A percentile compares a stretch with the other conserved stretches of the same genome.
Conservation (phyloP, 768 basidiomycete genomes). For the Fomitopsis pulvina region DNA sequence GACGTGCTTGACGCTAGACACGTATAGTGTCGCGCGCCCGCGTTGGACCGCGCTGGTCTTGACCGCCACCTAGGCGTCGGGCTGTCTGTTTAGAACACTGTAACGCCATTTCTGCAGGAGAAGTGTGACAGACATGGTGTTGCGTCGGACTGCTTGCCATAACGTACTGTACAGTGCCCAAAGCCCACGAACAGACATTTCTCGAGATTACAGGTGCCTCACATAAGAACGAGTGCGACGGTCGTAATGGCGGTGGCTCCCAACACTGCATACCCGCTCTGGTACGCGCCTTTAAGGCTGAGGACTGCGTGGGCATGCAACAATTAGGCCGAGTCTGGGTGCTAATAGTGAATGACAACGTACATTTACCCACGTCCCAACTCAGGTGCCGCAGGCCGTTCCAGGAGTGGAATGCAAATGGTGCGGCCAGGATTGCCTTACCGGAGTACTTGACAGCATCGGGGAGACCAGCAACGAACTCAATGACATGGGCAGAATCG, state of each 20-base stretch:
- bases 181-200: background rate
- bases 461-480: slow-evolving; percentile 64
- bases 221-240: slow-evolving; percentile 55
- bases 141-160: background rate
- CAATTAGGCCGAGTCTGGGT: background rate
- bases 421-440: slow-evolving; percentile 75
- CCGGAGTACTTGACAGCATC: slow-evolving; percentile 67
- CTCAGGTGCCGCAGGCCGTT: slow-evolving; percentile 87
- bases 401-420: slow-evolving; percentile 86
- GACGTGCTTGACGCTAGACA: too few species aligned
- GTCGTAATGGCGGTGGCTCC: slow-evolving; percentile 74
- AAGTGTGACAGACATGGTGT: background rate
- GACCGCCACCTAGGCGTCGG: background rate
- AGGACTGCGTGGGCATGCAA: slow-evolving; percentile 48
- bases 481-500: slow-evolving; percentile 72
- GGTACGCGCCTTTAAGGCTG: slow-evolving; percentile 73
- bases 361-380: slow-evolving; percentile 90
- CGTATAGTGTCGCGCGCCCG: background rate
- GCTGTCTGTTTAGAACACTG: background rate
- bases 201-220: background rate
- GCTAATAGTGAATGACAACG: slow-evolving; percentile 26
- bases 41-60: background rate
- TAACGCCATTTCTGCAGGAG: background rate
- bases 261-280: slow-evolving; percentile 77
- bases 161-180: background rate